These are phyloP conservation scores for Hyphopichia buzzinii DNA, from an alignment of 1,139 yeast genomes.

Conservation along the genomic window DNA sequence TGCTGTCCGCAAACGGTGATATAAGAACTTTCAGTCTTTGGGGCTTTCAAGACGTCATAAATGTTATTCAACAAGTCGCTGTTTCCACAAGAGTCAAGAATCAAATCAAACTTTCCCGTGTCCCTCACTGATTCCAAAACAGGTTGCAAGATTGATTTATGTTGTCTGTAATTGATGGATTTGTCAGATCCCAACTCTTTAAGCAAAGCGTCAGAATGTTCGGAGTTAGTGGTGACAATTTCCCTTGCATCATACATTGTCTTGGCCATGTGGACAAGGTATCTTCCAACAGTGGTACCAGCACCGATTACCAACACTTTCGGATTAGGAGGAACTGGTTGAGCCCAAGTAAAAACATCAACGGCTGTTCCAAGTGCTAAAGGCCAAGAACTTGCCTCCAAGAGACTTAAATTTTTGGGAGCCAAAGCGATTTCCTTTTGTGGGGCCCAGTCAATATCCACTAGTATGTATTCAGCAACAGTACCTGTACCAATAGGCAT, in stretches of 20 bases:
- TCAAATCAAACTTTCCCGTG: constrained; percentile 34
- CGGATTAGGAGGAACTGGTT: constrained; percentile 14
- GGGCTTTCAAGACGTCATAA: constrained; percentile 36
- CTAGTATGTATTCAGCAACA: constrained; percentile 37
- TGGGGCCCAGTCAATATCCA: constrained; percentile 45
- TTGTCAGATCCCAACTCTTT: constrained; percentile 51
- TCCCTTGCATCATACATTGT: constrained; percentile 41
- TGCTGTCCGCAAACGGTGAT: constrained; percentile 53
- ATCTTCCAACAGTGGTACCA: constrained; percentile 69
- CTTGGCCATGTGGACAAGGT: constrained; percentile 57
- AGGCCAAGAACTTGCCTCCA: constrained; percentile 61
- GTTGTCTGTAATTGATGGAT: constrained; percentile 48
- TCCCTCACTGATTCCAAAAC: constrained; percentile 23
- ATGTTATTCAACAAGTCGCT: constrained; percentile 20
- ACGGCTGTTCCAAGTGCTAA: constrained; percentile 59
- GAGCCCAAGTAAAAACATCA: constrained; percentile 33
- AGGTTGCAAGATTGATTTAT: constrained; percentile 18
- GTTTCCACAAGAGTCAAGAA: constrained; percentile 31
- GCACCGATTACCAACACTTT: constrained; percentile 68
- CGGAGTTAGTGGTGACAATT: constrained; percentile 42
- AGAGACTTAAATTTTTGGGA: constrained; percentile 48
- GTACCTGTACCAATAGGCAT: constrained; percentile 51
- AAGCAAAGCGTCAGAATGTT: constrained; percentile 36
- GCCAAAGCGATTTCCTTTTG: constrained; percentile 37
- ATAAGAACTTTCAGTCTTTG: constrained; percentile 38